Conservation (phyloP, 176 grass and related monocot species). For the Poa pratensis region DNA sequence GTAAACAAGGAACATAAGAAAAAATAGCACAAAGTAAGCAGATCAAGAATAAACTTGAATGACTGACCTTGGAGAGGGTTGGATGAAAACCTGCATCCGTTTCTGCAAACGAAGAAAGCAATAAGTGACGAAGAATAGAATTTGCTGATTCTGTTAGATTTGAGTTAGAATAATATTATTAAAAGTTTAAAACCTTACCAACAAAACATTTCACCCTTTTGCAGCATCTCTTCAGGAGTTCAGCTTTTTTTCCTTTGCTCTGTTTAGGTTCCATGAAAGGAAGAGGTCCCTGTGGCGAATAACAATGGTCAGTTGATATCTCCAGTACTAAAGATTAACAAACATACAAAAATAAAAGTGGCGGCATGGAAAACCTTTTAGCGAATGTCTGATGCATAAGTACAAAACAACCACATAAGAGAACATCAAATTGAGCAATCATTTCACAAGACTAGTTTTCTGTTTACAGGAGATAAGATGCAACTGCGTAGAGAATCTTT, state of each 20-base stretch:
- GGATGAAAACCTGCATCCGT: slow-evolving; percentile 60
- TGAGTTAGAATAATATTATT: background rate
- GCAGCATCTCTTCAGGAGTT: slow-evolving; percentile 55
- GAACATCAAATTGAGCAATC: background rate
- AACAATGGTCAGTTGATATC: background rate
- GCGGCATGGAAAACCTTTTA: background rate
- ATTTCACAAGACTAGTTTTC: slow-evolving; percentile 1
- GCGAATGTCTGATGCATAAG: slow-evolving; percentile 18
- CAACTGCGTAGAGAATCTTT: background rate
- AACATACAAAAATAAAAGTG: background rate
- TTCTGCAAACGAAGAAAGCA: slow-evolving; percentile 45
- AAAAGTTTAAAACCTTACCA: slow-evolving; percentile 37
- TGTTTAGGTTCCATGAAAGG: slow-evolving; percentile 55
- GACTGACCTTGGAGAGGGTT: slow-evolving; percentile 53
- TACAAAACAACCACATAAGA: background rate
- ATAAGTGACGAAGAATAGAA: slow-evolving; percentile 16
- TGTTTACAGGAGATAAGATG: slow-evolving; percentile 15
- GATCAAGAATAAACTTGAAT: slow-evolving; percentile 19
- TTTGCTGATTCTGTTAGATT: background rate
- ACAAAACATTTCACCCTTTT: slow-evolving; percentile 68
- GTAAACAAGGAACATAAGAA: background rate
- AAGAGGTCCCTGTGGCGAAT: slow-evolving; percentile 47
- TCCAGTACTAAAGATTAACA: slow-evolving; percentile 1
- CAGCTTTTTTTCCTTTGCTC: slow-evolving; percentile 44
- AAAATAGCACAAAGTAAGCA: background rate